These are phyloP conservation scores for Lagenaria siceraria DNA, from an alignment of 306 rosid genomes.

Conservation along the genomic window DNA sequence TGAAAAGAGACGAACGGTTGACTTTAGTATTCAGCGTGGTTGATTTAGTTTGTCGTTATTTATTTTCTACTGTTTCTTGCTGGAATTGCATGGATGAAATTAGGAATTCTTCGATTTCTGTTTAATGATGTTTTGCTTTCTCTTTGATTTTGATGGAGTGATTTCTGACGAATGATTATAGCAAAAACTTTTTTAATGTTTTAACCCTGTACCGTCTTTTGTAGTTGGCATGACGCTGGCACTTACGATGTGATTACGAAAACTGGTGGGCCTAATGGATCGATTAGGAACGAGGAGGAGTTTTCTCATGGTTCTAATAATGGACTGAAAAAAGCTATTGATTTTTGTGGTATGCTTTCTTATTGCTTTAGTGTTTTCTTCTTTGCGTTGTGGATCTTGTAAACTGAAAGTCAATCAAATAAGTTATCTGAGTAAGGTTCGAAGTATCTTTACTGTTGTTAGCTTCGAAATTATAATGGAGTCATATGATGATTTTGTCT, in stretches of 20 bases:
- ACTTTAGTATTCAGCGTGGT: background rate
- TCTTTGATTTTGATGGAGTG: background rate
- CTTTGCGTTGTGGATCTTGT: background rate
- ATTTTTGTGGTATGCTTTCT: conserved; percentile 51
- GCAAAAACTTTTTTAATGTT: background rate
- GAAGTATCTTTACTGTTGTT: background rate
- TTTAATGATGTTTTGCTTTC: background rate
- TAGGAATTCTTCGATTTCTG: background rate
- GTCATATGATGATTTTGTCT: background rate
- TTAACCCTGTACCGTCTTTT: background rate
- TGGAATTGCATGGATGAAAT: background rate
- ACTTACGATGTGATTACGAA: conserved; percentile 64
- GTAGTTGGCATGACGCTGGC: conserved; percentile 96
- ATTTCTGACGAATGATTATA: background rate
- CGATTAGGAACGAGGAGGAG: conserved; percentile 82
- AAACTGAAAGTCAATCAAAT: background rate
- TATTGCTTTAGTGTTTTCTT: background rate
- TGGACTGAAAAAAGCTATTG: conserved; percentile 82
- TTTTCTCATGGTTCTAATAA: conserved; percentile 62
- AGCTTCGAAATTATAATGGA: background rate
- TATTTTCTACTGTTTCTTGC: background rate
- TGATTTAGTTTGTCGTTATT: background rate
- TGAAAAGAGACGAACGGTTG: background rate
- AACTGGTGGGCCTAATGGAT: conserved; percentile 88
- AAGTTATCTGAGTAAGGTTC: background rate